phyloP scores from a whole-genome alignment of 768 basidiomycete species.

The Chalciporus sphaerocephalus region DNA sequence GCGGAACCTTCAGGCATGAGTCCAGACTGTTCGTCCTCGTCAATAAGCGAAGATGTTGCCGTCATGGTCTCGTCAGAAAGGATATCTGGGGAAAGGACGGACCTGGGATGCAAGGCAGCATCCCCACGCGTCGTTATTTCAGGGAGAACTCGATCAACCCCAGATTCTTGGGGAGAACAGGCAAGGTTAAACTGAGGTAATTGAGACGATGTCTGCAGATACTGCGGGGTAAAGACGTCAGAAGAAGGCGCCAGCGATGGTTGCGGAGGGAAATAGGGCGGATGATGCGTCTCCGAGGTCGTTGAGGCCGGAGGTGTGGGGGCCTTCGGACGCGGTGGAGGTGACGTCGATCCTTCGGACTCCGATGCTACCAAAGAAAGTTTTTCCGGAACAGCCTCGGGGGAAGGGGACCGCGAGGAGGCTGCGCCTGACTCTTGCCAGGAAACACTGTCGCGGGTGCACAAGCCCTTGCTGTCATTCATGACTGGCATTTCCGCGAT shows the following conservation, averaged over 20 bases:
- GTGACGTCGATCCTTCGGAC: slow-evolving; percentile 18
- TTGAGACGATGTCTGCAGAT: slow-evolving; percentile 21
- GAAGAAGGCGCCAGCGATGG: slow-evolving; percentile 9
- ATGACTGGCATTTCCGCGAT: slow-evolving; percentile 17
- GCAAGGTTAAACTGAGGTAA: slow-evolving; percentile 26
- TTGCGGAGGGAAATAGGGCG: slow-evolving; percentile 16
- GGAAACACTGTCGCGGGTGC: slow-evolving; percentile 20
- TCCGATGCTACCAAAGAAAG: slow-evolving; percentile 16
- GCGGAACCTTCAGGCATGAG: slow-evolving; percentile 16
- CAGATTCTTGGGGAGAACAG: slow-evolving; percentile 21
- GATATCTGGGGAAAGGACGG: slow-evolving; percentile 15
- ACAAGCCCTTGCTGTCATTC: slow-evolving; percentile 10
- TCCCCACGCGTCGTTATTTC: slow-evolving; percentile 9
- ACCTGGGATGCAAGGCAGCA: slow-evolving; percentile 16
- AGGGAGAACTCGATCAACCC: slow-evolving; percentile 26
- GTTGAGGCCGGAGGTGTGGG: slow-evolving; percentile 18
- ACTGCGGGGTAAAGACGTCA: slow-evolving; percentile 22
- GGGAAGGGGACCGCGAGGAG: slow-evolving; percentile 13
- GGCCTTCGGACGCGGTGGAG: slow-evolving; percentile 17
- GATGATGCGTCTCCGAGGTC: slow-evolving; percentile 6
- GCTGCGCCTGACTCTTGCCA: slow-evolving; percentile 9
- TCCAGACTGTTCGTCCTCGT: slow-evolving; percentile 10
- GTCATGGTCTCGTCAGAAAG: slow-evolving; percentile 13
- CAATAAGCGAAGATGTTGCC: slow-evolving; percentile 13
- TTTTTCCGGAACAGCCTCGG: slow-evolving; percentile 23